Conservation (phyloP, 345 rosid genomes). For the Camelina hispida region DNA sequence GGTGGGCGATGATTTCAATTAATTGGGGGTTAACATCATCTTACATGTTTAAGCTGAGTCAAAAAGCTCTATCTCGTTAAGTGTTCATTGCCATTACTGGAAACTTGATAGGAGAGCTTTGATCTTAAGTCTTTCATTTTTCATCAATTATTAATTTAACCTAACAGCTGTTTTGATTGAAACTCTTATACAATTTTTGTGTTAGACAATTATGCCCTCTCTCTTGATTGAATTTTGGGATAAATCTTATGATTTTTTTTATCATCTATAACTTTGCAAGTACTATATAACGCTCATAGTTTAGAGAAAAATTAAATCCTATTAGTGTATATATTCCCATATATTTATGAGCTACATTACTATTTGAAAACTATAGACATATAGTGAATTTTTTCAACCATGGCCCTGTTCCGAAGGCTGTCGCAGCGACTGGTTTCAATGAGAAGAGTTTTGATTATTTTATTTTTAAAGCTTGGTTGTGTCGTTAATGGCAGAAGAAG, state of each 20-base stretch:
- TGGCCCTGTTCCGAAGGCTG: too few species aligned
- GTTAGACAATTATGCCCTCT: constrained; percentile 14
- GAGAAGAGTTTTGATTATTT: too few species aligned
- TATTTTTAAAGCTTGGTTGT: too few species aligned
- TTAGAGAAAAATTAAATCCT: background rate
- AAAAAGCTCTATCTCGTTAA: constrained; percentile 52
- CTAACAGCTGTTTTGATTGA: constrained; percentile 47
- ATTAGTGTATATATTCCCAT: too few species aligned
- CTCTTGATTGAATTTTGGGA: background rate
- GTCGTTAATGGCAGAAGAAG: too few species aligned
- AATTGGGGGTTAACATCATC: constrained; percentile 48
- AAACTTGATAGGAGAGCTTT: constrained; percentile 50
- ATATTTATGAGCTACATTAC: background rate
- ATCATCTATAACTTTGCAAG: background rate
- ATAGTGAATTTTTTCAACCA: background rate
- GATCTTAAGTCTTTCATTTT: constrained; percentile 41
- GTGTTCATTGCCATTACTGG: constrained; percentile 54
- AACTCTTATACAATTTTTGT: constrained; percentile 14
- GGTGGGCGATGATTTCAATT: constrained; percentile 34
- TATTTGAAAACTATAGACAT: background rate
- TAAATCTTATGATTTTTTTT: background rate
- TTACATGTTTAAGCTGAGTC: constrained; percentile 64
- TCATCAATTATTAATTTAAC: constrained; percentile 29
- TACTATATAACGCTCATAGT: background rate
- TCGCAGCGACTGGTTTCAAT: too few species aligned